Evolutionary conservation across 805 yeast genomes (phyloP), one percentile per base, ranked within the genome.

Genomic region (Candida vartiovaarae): DNA sequence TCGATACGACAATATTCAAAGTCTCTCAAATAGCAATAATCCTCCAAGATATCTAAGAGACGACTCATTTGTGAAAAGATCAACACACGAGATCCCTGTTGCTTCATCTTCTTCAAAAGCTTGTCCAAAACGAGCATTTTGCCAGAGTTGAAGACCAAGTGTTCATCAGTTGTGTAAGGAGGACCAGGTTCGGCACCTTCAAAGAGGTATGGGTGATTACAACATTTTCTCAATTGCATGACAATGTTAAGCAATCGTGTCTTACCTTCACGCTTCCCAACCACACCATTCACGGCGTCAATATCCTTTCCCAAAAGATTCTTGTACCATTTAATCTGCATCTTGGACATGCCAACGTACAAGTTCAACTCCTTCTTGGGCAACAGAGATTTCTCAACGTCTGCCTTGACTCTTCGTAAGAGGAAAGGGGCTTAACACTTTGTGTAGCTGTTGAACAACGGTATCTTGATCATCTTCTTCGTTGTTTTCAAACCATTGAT

Each of bases 161-260:
- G 98, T 62, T 90, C 97, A 63, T 89, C 97, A 1, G 95, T 91
- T 1, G 97, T 91, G 58, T 73, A 91, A 1, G 98, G 98, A 1
- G 98, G 98, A 8, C 98, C 98, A 0, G 97, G 98, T 63, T 90
- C 98, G 2, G 98, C 99, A n/a, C 99, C 98, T 61, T 91, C 98
- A 58, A 93, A 93, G 43, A 91, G 67, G 63, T 93, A 91, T 0
- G 98, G 98, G 65, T 93, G 99, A 61, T 93, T 91, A 62, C 98
- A 91, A 63, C 98, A 91, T 63, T 91, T 91, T 57, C 98, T 75
- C 51, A 91, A 71, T 64, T 91, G 98, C 98, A 91, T 91, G 10
- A 91, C 98, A 55, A 91, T 91, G 59, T 91, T 91, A 45, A 91
- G 71, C 49, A 93, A 68, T 44, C 98, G 73, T 1, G 97, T 89